phyloP scores from a whole-genome alignment of 225 moss, liverwort and hornwort genomes.

The Bryoerythrophyllum caledonicum region DNA sequence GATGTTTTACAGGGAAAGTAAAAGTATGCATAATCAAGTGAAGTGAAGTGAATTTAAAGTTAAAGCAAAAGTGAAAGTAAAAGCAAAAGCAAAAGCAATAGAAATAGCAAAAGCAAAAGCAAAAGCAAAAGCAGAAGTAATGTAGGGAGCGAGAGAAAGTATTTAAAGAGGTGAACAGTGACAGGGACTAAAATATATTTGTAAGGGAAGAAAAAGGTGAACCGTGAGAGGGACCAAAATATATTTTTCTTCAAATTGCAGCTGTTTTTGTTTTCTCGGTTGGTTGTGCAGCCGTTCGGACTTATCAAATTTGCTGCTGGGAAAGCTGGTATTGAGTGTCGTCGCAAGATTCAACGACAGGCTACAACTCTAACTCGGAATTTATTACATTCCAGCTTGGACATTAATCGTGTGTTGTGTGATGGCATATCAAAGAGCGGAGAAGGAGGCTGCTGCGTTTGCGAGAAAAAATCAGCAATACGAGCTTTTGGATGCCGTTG shows the following conservation, averaged over 20 bases:
- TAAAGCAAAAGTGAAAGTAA: too few relatives aligned
- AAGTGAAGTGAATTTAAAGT: too few relatives aligned
- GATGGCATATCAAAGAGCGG: conserved; percentile 50
- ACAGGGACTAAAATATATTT: too few relatives aligned
- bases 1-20: conserved; percentile 2
- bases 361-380: conserved; percentile 46
- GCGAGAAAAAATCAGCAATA: conserved; percentile 53
- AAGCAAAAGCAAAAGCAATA: too few relatives aligned
- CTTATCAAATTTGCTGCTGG: conserved; percentile 63
- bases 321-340: conserved; percentile 49
- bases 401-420: not conserved
- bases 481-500: conserved; percentile 59
- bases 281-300: conserved; percentile 44
- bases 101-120: too few relatives aligned
- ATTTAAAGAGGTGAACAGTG: too few relatives aligned
- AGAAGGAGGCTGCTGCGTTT: conserved; percentile 55
- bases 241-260: not conserved
- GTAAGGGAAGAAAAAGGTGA: too few relatives aligned
- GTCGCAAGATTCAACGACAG: conserved; percentile 62
- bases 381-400: conserved; percentile 54
- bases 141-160: too few relatives aligned
- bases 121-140: too few relatives aligned
- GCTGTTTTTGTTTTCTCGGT: conserved; percentile 9
- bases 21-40: too few relatives aligned
- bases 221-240: too few relatives aligned